Base-by-base conservation (phyloP, 2,329 filamentous ascomycete species). In the Parascedosporium putredinis region DNA sequence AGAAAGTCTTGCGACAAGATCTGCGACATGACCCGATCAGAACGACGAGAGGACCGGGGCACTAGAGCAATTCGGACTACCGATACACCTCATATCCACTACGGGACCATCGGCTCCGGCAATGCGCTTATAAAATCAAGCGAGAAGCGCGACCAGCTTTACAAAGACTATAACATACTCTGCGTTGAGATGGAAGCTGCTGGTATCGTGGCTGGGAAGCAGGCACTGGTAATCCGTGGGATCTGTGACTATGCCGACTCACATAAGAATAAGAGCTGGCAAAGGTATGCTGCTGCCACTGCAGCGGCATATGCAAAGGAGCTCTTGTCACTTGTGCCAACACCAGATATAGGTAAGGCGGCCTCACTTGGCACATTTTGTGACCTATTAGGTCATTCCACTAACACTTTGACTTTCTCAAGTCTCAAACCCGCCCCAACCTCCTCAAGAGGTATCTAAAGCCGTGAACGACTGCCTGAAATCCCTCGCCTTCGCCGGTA, bases 1-100 rank as follows among this genome's bases (percentile, higher is more conserved):
- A 42, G n/a, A 20, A 47, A 29, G 10, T 8, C 8, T 29, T n/a
- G 36, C 50, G 29, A 44, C 34, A 36, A 34, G 44, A 33, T 45
- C 33, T 29, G 42, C n/a, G 45, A 42, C 20, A 24, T 23, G 22
- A 34, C 31, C 12, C 12, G 2, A 12, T 1, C 31, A 12, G 16
- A 7, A 12, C 31, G 1, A 10, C 31, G 31, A n/a, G 16, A n/a
- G 4, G 31, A 34, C 16, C 31, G 31, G 8, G 31, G 31, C 8
- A 4, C 2, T 5, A 34, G 16, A 34, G 31, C 31, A 2, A 7
- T 34, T 8, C 34, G 38, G 16, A 4, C 16, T 7, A 23, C 10
- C 6, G n/a, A 44, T 23, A 44, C 16, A 8, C 42, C 42, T 14
- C 16, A 3, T 5, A 14, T 44, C 9, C 42, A 44, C 12, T 44